phyloP scores from a whole-genome alignment of 345 rosid species.

The Melaleuca quinquenervia region DNA sequence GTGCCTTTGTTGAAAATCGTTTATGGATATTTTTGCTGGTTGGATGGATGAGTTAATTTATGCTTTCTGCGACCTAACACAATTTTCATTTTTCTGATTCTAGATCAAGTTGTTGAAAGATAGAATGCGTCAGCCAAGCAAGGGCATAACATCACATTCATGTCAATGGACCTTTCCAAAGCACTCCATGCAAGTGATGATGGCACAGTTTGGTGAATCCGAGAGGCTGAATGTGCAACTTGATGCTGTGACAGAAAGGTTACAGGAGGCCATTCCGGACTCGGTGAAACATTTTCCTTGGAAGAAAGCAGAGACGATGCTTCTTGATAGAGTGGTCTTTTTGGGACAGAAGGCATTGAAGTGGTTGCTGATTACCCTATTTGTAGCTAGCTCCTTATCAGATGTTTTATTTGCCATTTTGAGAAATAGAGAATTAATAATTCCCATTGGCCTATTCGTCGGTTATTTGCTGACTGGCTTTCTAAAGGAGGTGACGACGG shows the following conservation, averaged over 20 bases:
- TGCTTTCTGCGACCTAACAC: neutral
- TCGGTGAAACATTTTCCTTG: constrained; percentile 31
- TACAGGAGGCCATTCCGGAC: constrained; percentile 17
- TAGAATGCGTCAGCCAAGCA: constrained; percentile 1
- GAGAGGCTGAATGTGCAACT: constrained; percentile 13
- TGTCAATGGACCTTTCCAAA: neutral
- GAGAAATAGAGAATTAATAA: constrained; percentile 25
- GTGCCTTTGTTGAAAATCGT: neutral
- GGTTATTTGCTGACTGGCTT: constrained; percentile 32
- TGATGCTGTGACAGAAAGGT: constrained; percentile 7
- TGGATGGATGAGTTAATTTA: neutral
- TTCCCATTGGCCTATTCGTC: constrained; percentile 35
- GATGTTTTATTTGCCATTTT: constrained; percentile 27
- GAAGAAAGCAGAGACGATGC: constrained; percentile 19
- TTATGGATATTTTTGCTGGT: neutral
- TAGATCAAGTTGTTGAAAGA: constrained; percentile 15
- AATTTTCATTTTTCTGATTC: neutral
- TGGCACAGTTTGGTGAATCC: constrained; percentile 19
- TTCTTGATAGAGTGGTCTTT: constrained; percentile 8
- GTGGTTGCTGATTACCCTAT: constrained; percentile 17
- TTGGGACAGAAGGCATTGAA: constrained; percentile 24
- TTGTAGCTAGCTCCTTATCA: constrained; percentile 14
- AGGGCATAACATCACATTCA: neutral
- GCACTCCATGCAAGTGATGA: constrained; percentile 6
- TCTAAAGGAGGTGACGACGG: constrained; percentile 21